Conservation (phyloP, 2,329 filamentous ascomycete genomes). For the Cordyceps tenuipes region DNA sequence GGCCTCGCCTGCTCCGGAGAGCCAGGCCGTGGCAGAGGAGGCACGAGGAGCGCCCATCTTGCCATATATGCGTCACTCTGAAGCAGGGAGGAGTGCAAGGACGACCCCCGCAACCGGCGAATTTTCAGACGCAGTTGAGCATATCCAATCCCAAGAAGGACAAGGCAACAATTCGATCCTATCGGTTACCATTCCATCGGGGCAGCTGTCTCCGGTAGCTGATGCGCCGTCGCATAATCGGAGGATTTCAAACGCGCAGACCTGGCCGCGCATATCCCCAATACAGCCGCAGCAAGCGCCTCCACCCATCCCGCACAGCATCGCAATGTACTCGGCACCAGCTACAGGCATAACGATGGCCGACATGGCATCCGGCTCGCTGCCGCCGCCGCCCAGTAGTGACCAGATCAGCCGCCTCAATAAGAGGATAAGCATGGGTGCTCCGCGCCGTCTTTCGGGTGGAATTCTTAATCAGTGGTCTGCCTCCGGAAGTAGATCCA, state of each 20-base stretch:
- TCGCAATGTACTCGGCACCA: conserved; percentile 6
- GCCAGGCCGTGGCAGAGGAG: not conserved
- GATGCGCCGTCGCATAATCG: conserved; percentile 10
- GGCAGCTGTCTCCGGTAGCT: conserved; percentile 14
- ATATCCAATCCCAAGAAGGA: conserved; percentile 15
- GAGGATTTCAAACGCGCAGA: conserved; percentile 29
- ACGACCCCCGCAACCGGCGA: conserved; percentile 13
- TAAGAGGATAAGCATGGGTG: conserved; percentile 29
- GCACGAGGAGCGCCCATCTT: not conserved
- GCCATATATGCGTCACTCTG: not conserved
- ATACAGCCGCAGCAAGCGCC: conserved; percentile 7
- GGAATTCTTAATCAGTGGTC: conserved; percentile 33
- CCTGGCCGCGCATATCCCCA: conserved; percentile 37
- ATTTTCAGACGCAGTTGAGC: conserved; percentile 17
- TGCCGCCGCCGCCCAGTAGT: conserved; percentile 31
- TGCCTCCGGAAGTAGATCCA: conserved; percentile 28
- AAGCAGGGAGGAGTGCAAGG: not conserved
- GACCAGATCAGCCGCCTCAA: conserved; percentile 32
- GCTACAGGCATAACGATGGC: not conserved
- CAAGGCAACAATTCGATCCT: conserved; percentile 15
- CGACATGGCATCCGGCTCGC: not conserved
- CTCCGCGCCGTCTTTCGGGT: conserved; percentile 35
- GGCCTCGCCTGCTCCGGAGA: conserved; percentile 26
- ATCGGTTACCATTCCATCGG: conserved; percentile 23
- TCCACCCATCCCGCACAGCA: not conserved